These are phyloP conservation scores for Aspergillus pseudoterreus DNA, from an alignment of 2,329 filamentous ascomycete species.

Conservation along the genomic window DNA sequence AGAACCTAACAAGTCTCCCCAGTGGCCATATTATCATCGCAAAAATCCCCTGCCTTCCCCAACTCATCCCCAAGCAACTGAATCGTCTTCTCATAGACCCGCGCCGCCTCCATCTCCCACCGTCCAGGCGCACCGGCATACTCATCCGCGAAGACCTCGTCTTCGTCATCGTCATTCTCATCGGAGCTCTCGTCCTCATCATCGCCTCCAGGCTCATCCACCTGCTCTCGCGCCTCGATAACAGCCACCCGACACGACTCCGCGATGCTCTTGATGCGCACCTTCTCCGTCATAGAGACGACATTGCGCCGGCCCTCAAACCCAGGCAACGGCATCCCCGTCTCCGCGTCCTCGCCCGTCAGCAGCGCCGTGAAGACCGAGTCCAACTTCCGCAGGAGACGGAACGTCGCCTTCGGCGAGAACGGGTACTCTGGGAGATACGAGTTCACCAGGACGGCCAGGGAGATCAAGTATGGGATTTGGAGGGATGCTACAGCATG, in stretches of 20 bases:
- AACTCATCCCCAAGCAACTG: slow-evolving; percentile 68
- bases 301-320: slow-evolving; percentile 57
- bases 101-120: slow-evolving; percentile 66
- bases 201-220: slow-evolving; percentile 41
- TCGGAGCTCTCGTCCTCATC: slow-evolving; percentile 33
- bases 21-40: slow-evolving; percentile 16
- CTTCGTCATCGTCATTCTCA: slow-evolving; percentile 37
- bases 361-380: slow-evolving; percentile 76
- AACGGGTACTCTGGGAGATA: slow-evolving; percentile 71
- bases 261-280: slow-evolving; percentile 76
- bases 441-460: slow-evolving; percentile 68
- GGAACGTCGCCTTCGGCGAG: slow-evolving; percentile 64
- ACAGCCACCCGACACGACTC: slow-evolving; percentile 70
- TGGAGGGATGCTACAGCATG: slow-evolving; percentile 65
- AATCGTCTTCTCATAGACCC: slow-evolving; percentile 76
- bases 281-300: slow-evolving; percentile 76
- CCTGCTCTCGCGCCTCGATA: slow-evolving; percentile 58
- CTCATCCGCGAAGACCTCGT: slow-evolving; percentile 29
- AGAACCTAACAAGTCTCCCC: slow-evolving; percentile 5
- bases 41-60: slow-evolving; percentile 38
- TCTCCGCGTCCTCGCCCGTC: slow-evolving; percentile 62
- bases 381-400: slow-evolving; percentile 73
- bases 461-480: slow-evolving; percentile 74
- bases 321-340: slow-evolving; percentile 64
- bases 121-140: slow-evolving; percentile 25